A percentile compares a stretch with the other conserved stretches of the same genome.
Conservation (phyloP, 2,329 filamentous ascomycete genomes). For the Claviceps quebecensis region DNA sequence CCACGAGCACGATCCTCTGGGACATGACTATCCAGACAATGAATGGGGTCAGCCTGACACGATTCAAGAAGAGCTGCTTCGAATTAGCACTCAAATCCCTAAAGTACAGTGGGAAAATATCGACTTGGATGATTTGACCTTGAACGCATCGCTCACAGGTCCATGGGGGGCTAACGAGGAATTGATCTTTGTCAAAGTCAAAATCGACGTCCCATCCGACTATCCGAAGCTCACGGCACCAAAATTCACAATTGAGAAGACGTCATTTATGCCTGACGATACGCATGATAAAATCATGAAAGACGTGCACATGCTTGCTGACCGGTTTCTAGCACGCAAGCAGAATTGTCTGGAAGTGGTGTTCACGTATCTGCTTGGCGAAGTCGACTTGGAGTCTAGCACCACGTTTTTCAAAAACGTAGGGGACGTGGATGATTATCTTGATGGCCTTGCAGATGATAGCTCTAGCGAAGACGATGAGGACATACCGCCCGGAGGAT, state of each 20-base stretch:
- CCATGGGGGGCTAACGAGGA: constrained; percentile 46
- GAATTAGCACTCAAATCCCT: constrained; percentile 45
- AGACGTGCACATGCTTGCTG: constrained; percentile 42
- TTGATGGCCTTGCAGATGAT: constrained; percentile 50
- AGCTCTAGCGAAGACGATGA: constrained; percentile 74
- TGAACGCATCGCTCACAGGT: constrained; percentile 48
- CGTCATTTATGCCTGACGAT: constrained; percentile 44
- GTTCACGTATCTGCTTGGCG: constrained; percentile 49
- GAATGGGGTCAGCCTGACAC: constrained; percentile 49
- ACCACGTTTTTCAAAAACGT: constrained; percentile 50
- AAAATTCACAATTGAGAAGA: constrained; percentile 46
- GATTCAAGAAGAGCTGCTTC: constrained; percentile 50
- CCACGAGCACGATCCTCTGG: constrained; percentile 37
- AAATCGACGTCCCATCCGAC: constrained; percentile 41
- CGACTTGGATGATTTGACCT: constrained; percentile 44
- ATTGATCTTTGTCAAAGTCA: constrained; percentile 47
- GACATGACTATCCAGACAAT: constrained; percentile 35
- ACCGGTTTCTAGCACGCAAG: constrained; percentile 39
- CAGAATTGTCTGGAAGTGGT: constrained; percentile 49
- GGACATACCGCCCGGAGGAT: constrained; percentile 36
- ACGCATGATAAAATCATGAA: constrained; percentile 36
- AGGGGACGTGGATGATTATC: constrained; percentile 44
- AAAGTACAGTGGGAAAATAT: constrained; percentile 52
- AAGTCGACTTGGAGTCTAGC: constrained; percentile 45
- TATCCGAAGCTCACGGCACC: constrained; percentile 46